Conservation (phyloP, 768 basidiomycete species). For the Cubamyces lactineus region DNA sequence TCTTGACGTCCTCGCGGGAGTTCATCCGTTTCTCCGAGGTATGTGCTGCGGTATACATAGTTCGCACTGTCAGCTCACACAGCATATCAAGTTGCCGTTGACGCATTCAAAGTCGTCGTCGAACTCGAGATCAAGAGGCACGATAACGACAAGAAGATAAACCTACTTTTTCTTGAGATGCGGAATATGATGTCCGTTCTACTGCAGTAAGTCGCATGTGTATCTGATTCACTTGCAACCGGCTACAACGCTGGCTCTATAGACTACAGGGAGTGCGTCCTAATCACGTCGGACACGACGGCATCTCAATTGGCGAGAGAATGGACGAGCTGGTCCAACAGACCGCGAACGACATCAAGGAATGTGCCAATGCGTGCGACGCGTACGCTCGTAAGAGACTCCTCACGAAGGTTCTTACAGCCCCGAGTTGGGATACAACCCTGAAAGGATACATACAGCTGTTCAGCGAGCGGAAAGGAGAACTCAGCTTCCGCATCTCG, state of each 20-base stretch:
- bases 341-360: constrained; percentile 36
- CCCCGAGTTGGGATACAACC: constrained; percentile 34
- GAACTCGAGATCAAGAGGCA: constrained; percentile 51
- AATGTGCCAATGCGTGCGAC: constrained; percentile 39
- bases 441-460: constrained; percentile 27
- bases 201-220: constrained; percentile 41
- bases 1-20: constrained; percentile 30
- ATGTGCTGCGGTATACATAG: neutral
- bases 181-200: constrained; percentile 51
- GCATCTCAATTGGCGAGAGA: constrained; percentile 38
- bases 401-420: constrained; percentile 34
- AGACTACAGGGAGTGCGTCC: constrained; percentile 34
- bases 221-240: too few relatives aligned
- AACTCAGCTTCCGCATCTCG: constrained; percentile 36
- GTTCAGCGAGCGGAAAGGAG: constrained; percentile 32
- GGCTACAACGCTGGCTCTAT: constrained; percentile 28
- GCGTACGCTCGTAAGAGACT: constrained; percentile 37
- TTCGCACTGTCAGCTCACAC: too few relatives aligned
- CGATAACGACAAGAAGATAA: constrained; percentile 54
- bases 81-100: constrained; percentile 44
- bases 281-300: constrained; percentile 34
- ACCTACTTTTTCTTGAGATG: constrained; percentile 53
- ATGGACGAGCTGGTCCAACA: constrained; percentile 35
- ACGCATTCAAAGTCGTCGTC: constrained; percentile 53
- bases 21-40: constrained; percentile 36